A percentile compares a stretch with the other conserved stretches of the same genome.
Conservation (phyloP, 2,329 filamentous ascomycete genomes). For the Periconia macrospinosa region DNA sequence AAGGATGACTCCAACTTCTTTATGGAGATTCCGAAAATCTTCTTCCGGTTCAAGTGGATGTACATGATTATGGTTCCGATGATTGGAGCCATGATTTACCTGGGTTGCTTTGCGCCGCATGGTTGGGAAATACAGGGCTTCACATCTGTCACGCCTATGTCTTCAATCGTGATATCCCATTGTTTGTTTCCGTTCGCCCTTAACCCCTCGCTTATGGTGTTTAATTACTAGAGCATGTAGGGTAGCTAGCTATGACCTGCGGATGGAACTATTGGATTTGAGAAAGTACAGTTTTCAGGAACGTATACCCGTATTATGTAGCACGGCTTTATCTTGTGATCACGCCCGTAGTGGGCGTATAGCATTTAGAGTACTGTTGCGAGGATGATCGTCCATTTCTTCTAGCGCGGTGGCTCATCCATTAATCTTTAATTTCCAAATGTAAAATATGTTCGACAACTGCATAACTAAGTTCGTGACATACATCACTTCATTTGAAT, state of each 20-base stretch:
- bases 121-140: slow-evolving; percentile 50
- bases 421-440: too few species aligned
- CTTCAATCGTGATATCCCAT: slow-evolving; percentile 66
- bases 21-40: slow-evolving; percentile 76
- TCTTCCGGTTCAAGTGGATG: slow-evolving; percentile 70
- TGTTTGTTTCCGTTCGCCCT: slow-evolving; percentile 70
- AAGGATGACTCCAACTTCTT: slow-evolving; percentile 82
- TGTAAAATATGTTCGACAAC: too few species aligned
- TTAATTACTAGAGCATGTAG: slow-evolving; percentile 63
- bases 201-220: slow-evolving; percentile 76
- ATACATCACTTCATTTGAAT: too few species aligned
- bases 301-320: too few species aligned
- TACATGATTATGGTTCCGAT: slow-evolving; percentile 67
- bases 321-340: too few species aligned
- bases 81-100: slow-evolving; percentile 63
- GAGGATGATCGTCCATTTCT: too few species aligned
- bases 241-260: neutral
- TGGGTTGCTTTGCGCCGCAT: slow-evolving; percentile 69
- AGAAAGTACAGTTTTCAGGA: too few species aligned
- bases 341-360: too few species aligned
- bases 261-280: too few species aligned
- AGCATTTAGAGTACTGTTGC: too few species aligned
- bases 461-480: too few species aligned
- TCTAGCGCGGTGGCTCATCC: too few species aligned
- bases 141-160: slow-evolving; percentile 74